Percentiles rank a stretch among this genome's conserved stretches.
Evolutionary conservation across 805 yeast species (phyloP).

Genomic region (Phaffomyces thermotolerans): DNA sequence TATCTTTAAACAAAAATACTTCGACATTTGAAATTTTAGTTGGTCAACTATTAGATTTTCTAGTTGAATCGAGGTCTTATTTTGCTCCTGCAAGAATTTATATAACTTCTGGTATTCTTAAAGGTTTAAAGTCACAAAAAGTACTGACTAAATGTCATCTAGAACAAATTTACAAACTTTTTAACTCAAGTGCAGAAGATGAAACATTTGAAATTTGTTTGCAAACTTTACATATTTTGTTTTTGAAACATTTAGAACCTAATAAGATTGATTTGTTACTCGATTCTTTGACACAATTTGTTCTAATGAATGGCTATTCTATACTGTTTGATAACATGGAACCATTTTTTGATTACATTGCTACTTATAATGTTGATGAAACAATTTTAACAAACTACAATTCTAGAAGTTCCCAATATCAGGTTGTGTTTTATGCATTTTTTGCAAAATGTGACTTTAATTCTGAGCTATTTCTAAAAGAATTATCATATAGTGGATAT

Average conservation of each 20-base stretch:
- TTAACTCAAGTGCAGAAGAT: constrained; percentile 39
- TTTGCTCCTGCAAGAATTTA: constrained; percentile 71
- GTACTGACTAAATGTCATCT: constrained; percentile 24
- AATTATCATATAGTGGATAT: constrained; percentile 20
- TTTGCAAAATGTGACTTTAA: constrained; percentile 14
- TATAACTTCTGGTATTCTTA: constrained; percentile 45
- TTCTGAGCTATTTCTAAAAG: constrained; percentile 18
- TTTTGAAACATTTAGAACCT: constrained; percentile 34
- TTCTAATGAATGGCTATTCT: constrained; percentile 26
- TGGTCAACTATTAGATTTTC: constrained; percentile 32
- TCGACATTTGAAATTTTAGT: constrained; percentile 24
- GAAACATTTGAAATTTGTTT: constrained; percentile 41
- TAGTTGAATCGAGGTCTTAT: constrained; percentile 40
- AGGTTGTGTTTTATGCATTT: constrained; percentile 21
- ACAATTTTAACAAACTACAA: not conserved
- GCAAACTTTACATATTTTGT: constrained; percentile 45
- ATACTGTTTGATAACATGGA: constrained; percentile 31
- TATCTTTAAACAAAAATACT: constrained; percentile 27
- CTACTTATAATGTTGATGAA: constrained; percentile 13
- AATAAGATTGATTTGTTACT: constrained; percentile 15
- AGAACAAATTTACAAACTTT: constrained; percentile 27
- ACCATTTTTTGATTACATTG: constrained; percentile 31
- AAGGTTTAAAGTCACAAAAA: constrained; percentile 36
- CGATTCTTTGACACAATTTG: constrained; percentile 16
- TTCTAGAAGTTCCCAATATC: constrained; percentile 15